Evolutionary conservation across 2,329 filamentous ascomycete genomes (phyloP), one percentile per base, ranked within the genome.

Genomic region (Eutypa lata): DNA sequence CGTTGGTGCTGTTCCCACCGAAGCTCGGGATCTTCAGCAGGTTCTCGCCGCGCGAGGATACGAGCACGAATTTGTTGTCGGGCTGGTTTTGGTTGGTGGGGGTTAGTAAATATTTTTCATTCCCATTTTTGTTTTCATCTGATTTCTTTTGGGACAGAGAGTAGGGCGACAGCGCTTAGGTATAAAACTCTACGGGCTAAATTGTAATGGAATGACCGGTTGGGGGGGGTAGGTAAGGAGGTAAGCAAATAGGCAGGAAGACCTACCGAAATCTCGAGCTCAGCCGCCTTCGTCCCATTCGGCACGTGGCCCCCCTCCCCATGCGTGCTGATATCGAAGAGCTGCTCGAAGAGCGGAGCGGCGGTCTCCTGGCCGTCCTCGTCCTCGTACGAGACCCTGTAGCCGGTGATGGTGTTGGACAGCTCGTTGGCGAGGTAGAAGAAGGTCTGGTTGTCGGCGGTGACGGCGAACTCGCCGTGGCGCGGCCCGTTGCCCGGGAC

Each of bases 1-100:
- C 69, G 64, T 78, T 73, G 58, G 62, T 55, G 53, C 68, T 51
- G n/a, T 18, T n/a, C 21, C 10, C n/a, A 61, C 79, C 73, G 59
- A 73, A 76, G 68, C 76, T 75, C 52, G 74, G 69, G 51, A 81
- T 73, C 14, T 62, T 62, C 65, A 86, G 80, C 21, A 77, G 71
- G 44, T 72, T 74, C 64, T 87, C 86, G 64, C 81, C 80, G 56
- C 89, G 85, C 57, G 88, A 88, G 2, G 86, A 87, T 42, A 88
- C 78, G 59, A 88, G 75, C 49, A 91, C 66, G 72, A 84, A 89
- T 35, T 77, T 80, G 54, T 77, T 73, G 62, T 84, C 80, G 47
- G 82, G 80, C 82, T 84, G 50, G 19, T n/a, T n/a, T n/a, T n/a
- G n/a, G 43, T 22, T 19, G 38, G 35, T 48, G 5, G n/a, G 19